Conservation (phyloP, 2,329 filamentous ascomycete species). For the Colletotrichum somersetense region DNA sequence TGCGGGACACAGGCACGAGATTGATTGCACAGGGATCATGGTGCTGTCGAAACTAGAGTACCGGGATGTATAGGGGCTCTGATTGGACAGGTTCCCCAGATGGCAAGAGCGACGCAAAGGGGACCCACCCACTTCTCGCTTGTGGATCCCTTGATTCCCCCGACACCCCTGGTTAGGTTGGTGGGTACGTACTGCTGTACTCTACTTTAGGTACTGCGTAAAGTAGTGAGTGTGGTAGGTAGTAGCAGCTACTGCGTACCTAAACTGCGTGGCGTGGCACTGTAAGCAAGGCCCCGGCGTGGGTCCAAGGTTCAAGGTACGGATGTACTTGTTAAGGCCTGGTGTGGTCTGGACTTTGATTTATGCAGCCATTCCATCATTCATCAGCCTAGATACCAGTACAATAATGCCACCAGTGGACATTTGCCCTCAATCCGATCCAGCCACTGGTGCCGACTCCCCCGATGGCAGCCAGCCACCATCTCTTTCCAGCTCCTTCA, state of each 20-base stretch:
- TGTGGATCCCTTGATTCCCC: conserved; percentile 41
- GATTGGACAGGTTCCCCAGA: conserved; percentile 8
- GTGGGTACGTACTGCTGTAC: no score
- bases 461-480: no score
- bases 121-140: conserved; percentile 5
- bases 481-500: no score
- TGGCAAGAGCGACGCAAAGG: background rate
- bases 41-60: conserved; percentile 35
- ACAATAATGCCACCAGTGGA: background rate
- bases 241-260: no score
- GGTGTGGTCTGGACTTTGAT: background rate
- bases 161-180: conserved; percentile 37
- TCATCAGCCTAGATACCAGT: background rate
- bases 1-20: conserved; percentile 42
- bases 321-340: background rate
- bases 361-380: conserved; percentile 1
- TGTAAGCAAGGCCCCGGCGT: background rate
- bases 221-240: no score
- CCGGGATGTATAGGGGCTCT: background rate
- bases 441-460: background rate
- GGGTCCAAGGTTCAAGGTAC: conserved; percentile 16
- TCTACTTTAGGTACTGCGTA: no score
- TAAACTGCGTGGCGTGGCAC: no score
- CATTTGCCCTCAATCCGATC: background rate
- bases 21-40: conserved; percentile 33